These are phyloP conservation scores for Sporothrix curviconia DNA, from an alignment of 2,329 filamentous ascomycete species.

Conservation along the genomic window DNA sequence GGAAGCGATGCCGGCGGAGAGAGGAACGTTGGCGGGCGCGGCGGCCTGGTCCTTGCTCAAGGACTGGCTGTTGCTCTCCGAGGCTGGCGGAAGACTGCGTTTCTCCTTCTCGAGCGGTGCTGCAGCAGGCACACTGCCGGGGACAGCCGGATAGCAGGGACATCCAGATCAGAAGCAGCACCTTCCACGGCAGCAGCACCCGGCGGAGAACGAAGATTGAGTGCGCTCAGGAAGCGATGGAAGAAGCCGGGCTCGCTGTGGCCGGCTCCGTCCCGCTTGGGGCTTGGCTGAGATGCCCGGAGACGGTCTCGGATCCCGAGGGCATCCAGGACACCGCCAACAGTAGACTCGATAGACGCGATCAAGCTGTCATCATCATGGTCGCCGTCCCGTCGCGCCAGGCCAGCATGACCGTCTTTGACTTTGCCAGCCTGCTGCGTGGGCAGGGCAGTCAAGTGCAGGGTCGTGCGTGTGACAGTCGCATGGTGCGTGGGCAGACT, in stretches of 20 bases:
- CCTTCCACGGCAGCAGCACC: neutral
- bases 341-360: neutral
- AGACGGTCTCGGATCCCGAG: neutral
- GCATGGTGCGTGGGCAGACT: neutral
- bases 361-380: no score
- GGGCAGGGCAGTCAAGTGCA: neutral
- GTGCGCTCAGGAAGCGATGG: no score
- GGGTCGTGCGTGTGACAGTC: neutral
- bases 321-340: neutral
- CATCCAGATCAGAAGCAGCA: neutral
- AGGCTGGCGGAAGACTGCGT: neutral
- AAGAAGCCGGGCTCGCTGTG: no score
- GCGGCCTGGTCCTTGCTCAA: neutral
- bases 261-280: no score
- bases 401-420: neutral
- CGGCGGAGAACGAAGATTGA: no score
- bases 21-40: neutral
- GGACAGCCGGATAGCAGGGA: neutral
- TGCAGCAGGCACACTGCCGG: no score
- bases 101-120: neutral
- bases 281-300: no score
- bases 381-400: neutral
- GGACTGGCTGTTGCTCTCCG: neutral
- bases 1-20: neutral
- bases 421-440: neutral